Base-by-base conservation (phyloP, 169 alveolate species). In the Plasmodium adleri region DNA sequence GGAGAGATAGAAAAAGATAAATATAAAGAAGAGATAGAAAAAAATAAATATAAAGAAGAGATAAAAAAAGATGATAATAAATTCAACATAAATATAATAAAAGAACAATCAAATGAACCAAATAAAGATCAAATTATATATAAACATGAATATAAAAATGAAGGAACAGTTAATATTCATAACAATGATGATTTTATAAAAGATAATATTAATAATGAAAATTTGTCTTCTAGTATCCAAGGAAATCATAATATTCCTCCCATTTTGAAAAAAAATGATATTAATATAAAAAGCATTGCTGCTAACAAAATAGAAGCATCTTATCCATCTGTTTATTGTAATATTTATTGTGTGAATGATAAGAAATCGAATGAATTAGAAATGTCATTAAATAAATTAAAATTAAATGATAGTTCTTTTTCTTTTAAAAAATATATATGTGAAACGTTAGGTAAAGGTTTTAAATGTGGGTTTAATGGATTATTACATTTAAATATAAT, bases 401-500 rank as follows among this genome's bases (percentile, higher is more conserved):
- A 95, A 66, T 94, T 98, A 63, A 97, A 96, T 56, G 99, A 98
- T 92, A 96, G 97, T 4, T 92, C 98, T 28, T 95, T 97, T 10
- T 92, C 92, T n/a, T 95, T 94, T 45, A 92, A 95, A 50, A 93
- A 95, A 26, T 97, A 97, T 50, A 94, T 95, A 32, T 93, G 97
- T 74, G 96, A 96, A 54, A 97, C 98, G 0, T 94, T 97, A 59
- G 99, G 99, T 24, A 94, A 93, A 64, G 99, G 99, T 17, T 98
- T 97, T 92, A 92, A 98, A 67, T 97, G 99, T 80, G 99, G 99
- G 4, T 98, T 98, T 74, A 92, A 97, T 58, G 99, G 99, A 15
- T 72, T 97, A 83, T 90, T 98, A 52, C 99, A 98, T 92, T 75
- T 98, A 95, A 99, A 98, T 91, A 97, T 98, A 24, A 95, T 97